These are phyloP conservation scores for Wallacemonas sp. DNA, from an alignment of 208 protist genomes.

Conservation along the genomic window DNA sequence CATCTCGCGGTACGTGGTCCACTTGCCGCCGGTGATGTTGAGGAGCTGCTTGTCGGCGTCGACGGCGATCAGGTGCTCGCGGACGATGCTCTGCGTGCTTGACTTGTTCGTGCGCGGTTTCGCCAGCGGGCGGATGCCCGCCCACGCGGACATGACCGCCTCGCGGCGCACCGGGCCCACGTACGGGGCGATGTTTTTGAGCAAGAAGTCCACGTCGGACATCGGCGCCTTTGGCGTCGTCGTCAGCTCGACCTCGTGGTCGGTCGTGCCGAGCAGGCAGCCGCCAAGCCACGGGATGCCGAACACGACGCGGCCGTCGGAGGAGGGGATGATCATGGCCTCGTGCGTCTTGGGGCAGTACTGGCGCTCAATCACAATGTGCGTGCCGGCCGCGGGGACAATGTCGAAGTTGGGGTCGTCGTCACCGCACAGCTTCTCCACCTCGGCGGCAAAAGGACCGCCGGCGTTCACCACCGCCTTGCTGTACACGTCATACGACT, in stretches of 20 bases:
- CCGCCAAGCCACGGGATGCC: slow-evolving; percentile 92
- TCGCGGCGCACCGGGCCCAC: slow-evolving; percentile 57
- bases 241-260: slow-evolving; percentile 67
- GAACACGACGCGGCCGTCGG: slow-evolving; percentile 94
- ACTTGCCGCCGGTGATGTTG: slow-evolving; percentile 94
- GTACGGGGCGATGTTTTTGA: slow-evolving; percentile 69
- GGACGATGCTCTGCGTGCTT: slow-evolving; percentile 82
- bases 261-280: slow-evolving; percentile 95
- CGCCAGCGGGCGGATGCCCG: slow-evolving; percentile 86
- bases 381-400: slow-evolving; percentile 80
- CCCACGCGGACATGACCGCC: slow-evolving; percentile 83
- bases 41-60: slow-evolving; percentile 69
- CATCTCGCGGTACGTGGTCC: slow-evolving; percentile 96
- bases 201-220: slow-evolving; percentile 88
- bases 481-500: slow-evolving; percentile 76
- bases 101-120: slow-evolving; percentile 23
- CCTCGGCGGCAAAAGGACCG: slow-evolving; percentile 81
- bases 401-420: slow-evolving; percentile 48
- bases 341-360: slow-evolving; percentile 75
- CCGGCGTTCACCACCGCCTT: slow-evolving; percentile 92
- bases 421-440: slow-evolving; percentile 82
- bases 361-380: slow-evolving; percentile 82
- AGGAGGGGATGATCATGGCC: slow-evolving; percentile 89
- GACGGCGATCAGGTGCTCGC: slow-evolving; percentile 92
- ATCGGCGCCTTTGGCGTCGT: slow-evolving; percentile 57